Base-by-base conservation (phyloP, 257 asterid species). In the Forsythia viridissima region DNA sequence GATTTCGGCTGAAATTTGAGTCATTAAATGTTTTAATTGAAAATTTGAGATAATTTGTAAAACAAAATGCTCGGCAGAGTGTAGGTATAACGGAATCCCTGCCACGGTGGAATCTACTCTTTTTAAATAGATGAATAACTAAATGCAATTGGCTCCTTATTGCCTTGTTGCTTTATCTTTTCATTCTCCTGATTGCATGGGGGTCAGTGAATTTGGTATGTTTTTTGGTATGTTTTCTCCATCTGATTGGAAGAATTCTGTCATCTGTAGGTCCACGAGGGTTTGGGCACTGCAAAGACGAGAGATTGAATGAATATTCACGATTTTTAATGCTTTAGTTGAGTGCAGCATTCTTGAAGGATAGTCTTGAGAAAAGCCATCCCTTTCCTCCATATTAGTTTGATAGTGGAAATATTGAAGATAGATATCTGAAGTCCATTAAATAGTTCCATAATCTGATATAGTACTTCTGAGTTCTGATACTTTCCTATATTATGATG, bases 1-100 rank as follows among this genome's bases (percentile, higher is more conserved):
- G 38, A 51, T 44, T 65, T 51, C 48, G 77, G 79, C 65, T 70
- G 72, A 43, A 71, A 70, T 74, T 20, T 71, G 78, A 55, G 79
- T 75, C 51, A 12, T 38, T 67, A 68, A 70, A 68, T 68, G 36
- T 72, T 75, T 38, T 40, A 21, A 18, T 41, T 20, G 37, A 42
- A 70, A 15, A 21, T 40, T 40, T 48, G 0, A 61, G 65, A 3
- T 67, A 7, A 36, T 4, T 36, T 65, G 73, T n/a, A 41, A 3
- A 72, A 52, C 77, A 30, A 52, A 70, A 15, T 21, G 20, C n/a
- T 36, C 8, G 65, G 80, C 18, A 2, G 20, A 66, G 79, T 57
- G 79, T 57, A 24, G 20, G 66, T 34, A 65, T 13, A 11, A 38
- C 24, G 20, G 12, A 2, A 37, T 40, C 55, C 2, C 59, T 75